phyloP scores from a whole-genome alignment of 75 land plant species.

The Selaginella tamariscina region DNA sequence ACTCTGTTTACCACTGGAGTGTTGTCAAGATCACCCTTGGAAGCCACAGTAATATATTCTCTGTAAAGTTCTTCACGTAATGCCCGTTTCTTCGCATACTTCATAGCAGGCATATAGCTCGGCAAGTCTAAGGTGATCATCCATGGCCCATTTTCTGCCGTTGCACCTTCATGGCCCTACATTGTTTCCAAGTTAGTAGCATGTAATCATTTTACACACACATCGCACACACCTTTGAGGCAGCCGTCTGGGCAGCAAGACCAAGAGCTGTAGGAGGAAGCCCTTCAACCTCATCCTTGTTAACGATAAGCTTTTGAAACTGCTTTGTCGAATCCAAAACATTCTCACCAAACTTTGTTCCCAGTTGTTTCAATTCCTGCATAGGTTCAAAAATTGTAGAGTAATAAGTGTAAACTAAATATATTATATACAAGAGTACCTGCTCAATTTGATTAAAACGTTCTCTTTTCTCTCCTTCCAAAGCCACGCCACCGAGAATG shows the following conservation, averaged over 20 bases:
- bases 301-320: conserved; percentile 49
- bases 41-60: conserved; percentile 64
- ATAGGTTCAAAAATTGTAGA: background rate
- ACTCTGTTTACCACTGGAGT: conserved; percentile 56
- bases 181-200: background rate
- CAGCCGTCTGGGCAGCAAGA: conserved; percentile 57
- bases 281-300: conserved; percentile 53
- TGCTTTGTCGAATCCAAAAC: conserved; percentile 62
- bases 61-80: conserved; percentile 78
- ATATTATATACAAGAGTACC: conserved; percentile 21
- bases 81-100: conserved; percentile 56
- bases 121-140: conserved; percentile 70
- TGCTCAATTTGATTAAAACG: conserved; percentile 64
- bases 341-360: conserved; percentile 55
- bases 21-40: conserved; percentile 76
- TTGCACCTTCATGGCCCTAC: conserved; percentile 79
- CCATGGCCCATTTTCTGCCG: conserved; percentile 89
- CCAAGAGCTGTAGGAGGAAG: conserved; percentile 57
- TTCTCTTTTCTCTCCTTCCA: conserved; percentile 56
- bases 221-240: conserved; percentile 51
- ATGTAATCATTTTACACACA: background rate
- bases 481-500: conserved; percentile 56
- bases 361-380: conserved; percentile 65
- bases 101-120: conserved; percentile 61
- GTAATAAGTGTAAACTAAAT: background rate